Conservation (phyloP, 257 asterid species). For the Rehmannia glutinosa region DNA sequence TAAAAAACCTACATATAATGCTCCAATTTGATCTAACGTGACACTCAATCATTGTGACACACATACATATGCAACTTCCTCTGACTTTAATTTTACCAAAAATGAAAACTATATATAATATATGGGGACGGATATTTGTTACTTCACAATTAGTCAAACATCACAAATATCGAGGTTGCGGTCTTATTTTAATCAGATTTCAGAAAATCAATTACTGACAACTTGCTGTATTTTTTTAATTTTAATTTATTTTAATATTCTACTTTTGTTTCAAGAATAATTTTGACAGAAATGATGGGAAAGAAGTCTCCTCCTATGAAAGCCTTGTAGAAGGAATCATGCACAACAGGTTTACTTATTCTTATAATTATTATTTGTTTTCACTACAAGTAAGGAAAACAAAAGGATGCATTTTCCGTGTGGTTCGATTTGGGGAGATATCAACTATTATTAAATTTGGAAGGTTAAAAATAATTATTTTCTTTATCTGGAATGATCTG, state of each 20-base stretch:
- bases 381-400: too few relatives aligned
- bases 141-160: slow-evolving; percentile 21
- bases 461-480: too few relatives aligned
- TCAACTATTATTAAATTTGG: too few relatives aligned
- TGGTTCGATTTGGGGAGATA: too few relatives aligned
- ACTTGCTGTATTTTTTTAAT: background rate
- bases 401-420: too few relatives aligned
- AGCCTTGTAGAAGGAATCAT: slow-evolving; percentile 31
- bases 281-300: slow-evolving; percentile 11
- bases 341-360: background rate
- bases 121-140: slow-evolving; percentile 24
- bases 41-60: slow-evolving; percentile 53
- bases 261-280: slow-evolving; percentile 26
- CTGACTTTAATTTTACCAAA: slow-evolving; percentile 22
- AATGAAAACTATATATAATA: background rate
- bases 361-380: too few relatives aligned
- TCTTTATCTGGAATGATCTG: too few relatives aligned
- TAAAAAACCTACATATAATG: slow-evolving; percentile 2
- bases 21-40: slow-evolving; percentile 35
- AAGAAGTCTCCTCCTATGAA: slow-evolving; percentile 36
- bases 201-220: slow-evolving; percentile 39
- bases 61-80: slow-evolving; percentile 25
- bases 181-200: slow-evolving; percentile 9
- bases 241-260: slow-evolving; percentile 12
- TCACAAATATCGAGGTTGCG: slow-evolving; percentile 28